Base-by-base conservation (phyloP, 768 basidiomycete genomes). In the Russula abietina region DNA sequence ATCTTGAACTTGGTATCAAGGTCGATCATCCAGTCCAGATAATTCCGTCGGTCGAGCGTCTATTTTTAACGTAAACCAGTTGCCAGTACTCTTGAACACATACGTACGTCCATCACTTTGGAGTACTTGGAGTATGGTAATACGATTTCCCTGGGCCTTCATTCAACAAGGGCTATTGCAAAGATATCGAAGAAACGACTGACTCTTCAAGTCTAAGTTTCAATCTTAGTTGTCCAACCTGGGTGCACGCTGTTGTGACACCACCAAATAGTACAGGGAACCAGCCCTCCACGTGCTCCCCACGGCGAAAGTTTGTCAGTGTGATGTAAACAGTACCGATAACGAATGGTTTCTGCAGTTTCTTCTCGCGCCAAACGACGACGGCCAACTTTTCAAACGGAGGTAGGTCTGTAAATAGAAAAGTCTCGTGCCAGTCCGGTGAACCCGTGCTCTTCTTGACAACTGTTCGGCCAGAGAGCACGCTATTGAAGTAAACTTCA, bases 361-460 rank as follows among this genome's bases (percentile, higher is more conserved):
- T 84, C 76, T 84, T 89, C 74, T 88, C 88, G 60, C 80, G 80
- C 81, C 82, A 88, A 24, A 94, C 76, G 41, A 81, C 73, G 62
- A 94, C 75, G 56, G 85, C 84, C 46, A 94, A 74, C 33, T 80
- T 81, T 63, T 85, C 83, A 69, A 92, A 91, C 0, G 89, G 88
- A 19, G 92, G 90, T 30, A 94, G 74, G 69, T 92, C 90, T 1
- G 83, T 71, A 65, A 92, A 86, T 24, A 75, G 71, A 71, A 95
- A 93, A 46, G 70, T 77, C 74, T 95, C 93, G 65, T 90, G 87
- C 93, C 93, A 95, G 70, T 91, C 86, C 0, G 87, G 84, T 48
- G 80, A 80, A 41, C 81, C 83, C 58, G 81, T 75, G 22, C 83
- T 83, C 67, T 82, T 86, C 74, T 86, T 87, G 60, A 86, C 78